A percentile compares a stretch with the other conserved stretches of the same genome.
phyloP scores from a whole-genome alignment of 106 monocot genomes.

The Acanthochlamys bracteata region DNA sequence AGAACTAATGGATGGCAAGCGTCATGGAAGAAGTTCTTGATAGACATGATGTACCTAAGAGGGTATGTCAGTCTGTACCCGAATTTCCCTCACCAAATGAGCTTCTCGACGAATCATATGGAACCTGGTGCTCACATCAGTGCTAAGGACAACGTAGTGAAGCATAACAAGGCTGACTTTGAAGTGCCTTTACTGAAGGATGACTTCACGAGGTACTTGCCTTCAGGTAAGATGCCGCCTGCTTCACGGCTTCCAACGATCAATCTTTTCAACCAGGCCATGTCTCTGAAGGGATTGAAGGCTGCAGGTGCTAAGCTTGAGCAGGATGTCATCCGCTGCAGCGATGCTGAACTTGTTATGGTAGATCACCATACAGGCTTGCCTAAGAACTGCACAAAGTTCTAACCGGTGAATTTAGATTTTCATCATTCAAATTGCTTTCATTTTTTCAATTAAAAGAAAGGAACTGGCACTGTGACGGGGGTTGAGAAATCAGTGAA shows the following conservation, averaged over 20 bases:
- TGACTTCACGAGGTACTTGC: slow-evolving; percentile 66
- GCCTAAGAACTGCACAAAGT: slow-evolving; percentile 71
- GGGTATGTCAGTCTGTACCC: slow-evolving; percentile 94
- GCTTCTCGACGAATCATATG: slow-evolving; percentile 99
- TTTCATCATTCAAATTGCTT: background rate
- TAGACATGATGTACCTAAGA: slow-evolving; percentile 94
- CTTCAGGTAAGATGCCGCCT: slow-evolving; percentile 72
- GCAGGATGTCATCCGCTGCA: slow-evolving; percentile 74
- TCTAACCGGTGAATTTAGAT: slow-evolving; percentile 17
- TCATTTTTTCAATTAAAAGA: background rate
- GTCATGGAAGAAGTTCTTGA: slow-evolving; percentile 94
- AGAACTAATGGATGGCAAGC: slow-evolving; percentile 96
- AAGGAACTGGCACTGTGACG: background rate
- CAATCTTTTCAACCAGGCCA: slow-evolving; percentile 84
- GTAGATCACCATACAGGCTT: slow-evolving; percentile 79
- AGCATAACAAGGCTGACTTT: slow-evolving; percentile 81
- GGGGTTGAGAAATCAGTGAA: too few relatives aligned
- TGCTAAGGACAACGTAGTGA: slow-evolving; percentile 80
- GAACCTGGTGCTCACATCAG: slow-evolving; percentile 96
- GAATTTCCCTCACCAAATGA: slow-evolving; percentile 82
- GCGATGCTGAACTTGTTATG: slow-evolving; percentile 31
- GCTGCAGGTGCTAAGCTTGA: slow-evolving; percentile 83
- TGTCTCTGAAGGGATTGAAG: slow-evolving; percentile 71
- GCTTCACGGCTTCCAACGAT: slow-evolving; percentile 68
- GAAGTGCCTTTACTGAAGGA: slow-evolving; percentile 81